Percentiles rank a stretch among this genome's conserved stretches.
Evolutionary conservation across 495 filamentous ascomycete species (phyloP).

Genomic region (Neurospora intermedia): DNA sequence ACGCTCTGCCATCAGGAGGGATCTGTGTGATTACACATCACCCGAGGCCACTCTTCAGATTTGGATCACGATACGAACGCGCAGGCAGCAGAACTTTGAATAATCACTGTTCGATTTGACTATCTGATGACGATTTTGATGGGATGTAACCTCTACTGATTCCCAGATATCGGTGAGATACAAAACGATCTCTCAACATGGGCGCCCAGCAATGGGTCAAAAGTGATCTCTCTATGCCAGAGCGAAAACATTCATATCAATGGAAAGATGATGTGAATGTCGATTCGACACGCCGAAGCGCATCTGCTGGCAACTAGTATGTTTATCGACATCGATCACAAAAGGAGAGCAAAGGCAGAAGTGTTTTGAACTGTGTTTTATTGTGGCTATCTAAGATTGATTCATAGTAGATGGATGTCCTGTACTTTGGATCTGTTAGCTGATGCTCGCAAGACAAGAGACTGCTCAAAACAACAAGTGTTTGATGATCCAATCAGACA

Average conservation of each 20-base stretch:
- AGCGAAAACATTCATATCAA: background rate
- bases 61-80: background rate
- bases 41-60: background rate
- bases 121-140: too few relatives aligned
- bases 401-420: background rate
- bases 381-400: background rate
- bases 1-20: background rate
- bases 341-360: background rate
- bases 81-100: background rate
- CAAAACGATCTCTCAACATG: background rate
- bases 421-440: slow-evolving; percentile 11
- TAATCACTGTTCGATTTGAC: too few relatives aligned
- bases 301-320: background rate
- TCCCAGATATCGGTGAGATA: background rate
- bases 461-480: slow-evolving; percentile 4
- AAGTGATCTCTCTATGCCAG: background rate
- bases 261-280: background rate
- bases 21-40: background rate
- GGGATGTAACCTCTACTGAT: background rate
- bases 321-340: background rate
- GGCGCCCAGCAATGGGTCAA: background rate
- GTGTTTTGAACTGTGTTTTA: background rate
- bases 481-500: slow-evolving; percentile 41
- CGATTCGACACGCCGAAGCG: background rate
- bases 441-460: slow-evolving; percentile 1